These are phyloP conservation scores for Paramecium sonneborni DNA, from an alignment of 73 alveolate species.

Conservation along the genomic window DNA sequence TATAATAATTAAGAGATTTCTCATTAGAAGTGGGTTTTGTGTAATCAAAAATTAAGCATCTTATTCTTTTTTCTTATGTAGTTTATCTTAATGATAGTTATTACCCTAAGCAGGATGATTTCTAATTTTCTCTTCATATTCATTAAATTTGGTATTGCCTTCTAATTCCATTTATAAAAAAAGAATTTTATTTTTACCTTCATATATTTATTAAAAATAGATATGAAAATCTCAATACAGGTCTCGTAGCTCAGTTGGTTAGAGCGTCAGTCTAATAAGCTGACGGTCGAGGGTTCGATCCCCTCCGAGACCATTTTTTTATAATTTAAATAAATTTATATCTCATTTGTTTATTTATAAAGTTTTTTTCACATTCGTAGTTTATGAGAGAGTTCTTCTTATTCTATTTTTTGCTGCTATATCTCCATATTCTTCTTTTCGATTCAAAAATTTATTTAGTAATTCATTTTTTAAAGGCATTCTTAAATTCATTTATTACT, in stretches of 20 bases:
- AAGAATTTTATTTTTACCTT: background rate
- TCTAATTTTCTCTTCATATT: background rate
- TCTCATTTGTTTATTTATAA: background rate
- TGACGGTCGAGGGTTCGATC: constrained; percentile 65
- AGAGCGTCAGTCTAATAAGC: constrained; percentile 66
- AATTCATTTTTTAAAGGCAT: constrained; percentile 21
- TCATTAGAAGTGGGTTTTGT: background rate
- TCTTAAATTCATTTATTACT: background rate
- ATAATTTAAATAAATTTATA: background rate
- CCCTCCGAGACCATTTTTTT: constrained; percentile 60
- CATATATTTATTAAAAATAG: background rate
- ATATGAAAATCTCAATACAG: background rate
- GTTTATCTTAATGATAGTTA: background rate
- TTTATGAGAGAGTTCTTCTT: background rate
- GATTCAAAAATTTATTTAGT: constrained; percentile 22
- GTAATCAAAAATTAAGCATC: background rate
- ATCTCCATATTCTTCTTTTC: constrained; percentile 44
- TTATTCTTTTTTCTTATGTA: background rate
- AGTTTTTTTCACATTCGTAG: background rate
- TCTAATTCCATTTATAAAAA: background rate
- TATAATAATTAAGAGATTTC: background rate
- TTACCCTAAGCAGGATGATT: background rate
- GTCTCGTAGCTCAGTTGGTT: constrained; percentile 67
- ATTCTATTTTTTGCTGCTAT: background rate
- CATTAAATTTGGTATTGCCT: background rate